Percentiles rank a stretch among this genome's conserved stretches.
Evolutionary conservation across 2,329 filamentous ascomycete genomes (phyloP).

Genomic region (Dactylellina leptospora): DNA sequence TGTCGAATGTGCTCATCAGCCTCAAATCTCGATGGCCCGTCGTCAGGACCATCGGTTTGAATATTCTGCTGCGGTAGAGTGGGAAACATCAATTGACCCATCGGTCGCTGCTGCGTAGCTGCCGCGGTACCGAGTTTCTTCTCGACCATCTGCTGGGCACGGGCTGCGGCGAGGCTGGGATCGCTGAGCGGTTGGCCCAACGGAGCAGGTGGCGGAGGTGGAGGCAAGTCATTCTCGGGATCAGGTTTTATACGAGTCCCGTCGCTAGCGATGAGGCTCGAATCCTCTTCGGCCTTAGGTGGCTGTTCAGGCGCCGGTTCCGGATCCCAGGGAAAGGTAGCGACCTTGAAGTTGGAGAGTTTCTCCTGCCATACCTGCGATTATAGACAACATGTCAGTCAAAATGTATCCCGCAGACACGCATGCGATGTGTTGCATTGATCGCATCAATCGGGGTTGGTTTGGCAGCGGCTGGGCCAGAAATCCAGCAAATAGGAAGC

Average conservation of each 20-base stretch:
- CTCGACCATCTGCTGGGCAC: conserved; percentile 56
- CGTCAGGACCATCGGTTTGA: conserved; percentile 56
- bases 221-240: conserved; percentile 60
- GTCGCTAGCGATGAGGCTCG: conserved; percentile 48
- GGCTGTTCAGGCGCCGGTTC: conserved; percentile 62
- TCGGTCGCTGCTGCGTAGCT: conserved; percentile 4
- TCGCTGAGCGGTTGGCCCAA: conserved; percentile 58
- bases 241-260: conserved; percentile 62
- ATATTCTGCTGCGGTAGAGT: conserved; percentile 58
- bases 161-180: conserved; percentile 55
- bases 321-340: conserved; percentile 94
- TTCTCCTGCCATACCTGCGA: conserved; percentile 91
- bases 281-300: conserved; percentile 55
- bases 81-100: conserved; percentile 54
- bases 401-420: background rate
- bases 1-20: conserved; percentile 42
- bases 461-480: conserved; percentile 7
- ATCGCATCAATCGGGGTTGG: background rate
- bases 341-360: conserved; percentile 82
- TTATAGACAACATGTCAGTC: conserved; percentile 17
- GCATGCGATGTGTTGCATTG: conserved; percentile 3
- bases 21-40: conserved; percentile 55
- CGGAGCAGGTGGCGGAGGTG: conserved; percentile 58
- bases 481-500: conserved; percentile 25
- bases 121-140: conserved; percentile 54